Conservation (phyloP, 805 yeast species). For the Candida bentonensis region DNA sequence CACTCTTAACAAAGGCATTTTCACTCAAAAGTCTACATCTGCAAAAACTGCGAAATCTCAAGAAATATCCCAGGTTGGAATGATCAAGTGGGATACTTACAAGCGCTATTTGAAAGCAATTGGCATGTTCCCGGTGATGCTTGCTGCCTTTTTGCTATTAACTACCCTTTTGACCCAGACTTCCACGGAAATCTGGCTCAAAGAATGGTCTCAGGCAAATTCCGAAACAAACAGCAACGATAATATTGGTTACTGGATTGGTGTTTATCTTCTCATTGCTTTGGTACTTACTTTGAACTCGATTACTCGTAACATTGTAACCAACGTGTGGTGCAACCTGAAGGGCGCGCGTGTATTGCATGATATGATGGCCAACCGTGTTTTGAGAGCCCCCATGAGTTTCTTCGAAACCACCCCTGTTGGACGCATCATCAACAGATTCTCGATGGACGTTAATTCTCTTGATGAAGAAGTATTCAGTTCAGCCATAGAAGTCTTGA, state of each 20-base stretch:
- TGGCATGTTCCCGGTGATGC: constrained; percentile 25
- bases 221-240: constrained; percentile 52
- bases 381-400: constrained; percentile 84
- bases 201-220: constrained; percentile 81
- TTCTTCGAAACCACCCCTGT: constrained; percentile 94
- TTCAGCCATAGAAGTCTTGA: constrained; percentile 13
- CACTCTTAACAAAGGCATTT: not conserved
- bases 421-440: constrained; percentile 82
- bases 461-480: constrained; percentile 46
- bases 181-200: constrained; percentile 63
- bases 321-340: constrained; percentile 10
- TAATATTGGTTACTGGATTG: constrained; percentile 43
- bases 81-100: constrained; percentile 61
- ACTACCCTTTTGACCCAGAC: constrained; percentile 44
- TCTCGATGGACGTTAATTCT: constrained; percentile 80
- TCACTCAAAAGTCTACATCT: not conserved
- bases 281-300: constrained; percentile 22
- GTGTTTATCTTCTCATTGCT: constrained; percentile 59
- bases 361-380: constrained; percentile 55
- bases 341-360: constrained; percentile 38
- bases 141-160: constrained; percentile 27
- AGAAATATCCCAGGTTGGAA: constrained; percentile 16
- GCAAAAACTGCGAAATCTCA: not conserved
- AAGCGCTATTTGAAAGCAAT: constrained; percentile 66
- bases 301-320: not conserved